Percentiles rank a stretch among this genome's conserved stretches.
These are phyloP conservation scores for Fusarium tricinctum DNA, from an alignment of 2,329 filamentous ascomycete species.

Conservation along the genomic window DNA sequence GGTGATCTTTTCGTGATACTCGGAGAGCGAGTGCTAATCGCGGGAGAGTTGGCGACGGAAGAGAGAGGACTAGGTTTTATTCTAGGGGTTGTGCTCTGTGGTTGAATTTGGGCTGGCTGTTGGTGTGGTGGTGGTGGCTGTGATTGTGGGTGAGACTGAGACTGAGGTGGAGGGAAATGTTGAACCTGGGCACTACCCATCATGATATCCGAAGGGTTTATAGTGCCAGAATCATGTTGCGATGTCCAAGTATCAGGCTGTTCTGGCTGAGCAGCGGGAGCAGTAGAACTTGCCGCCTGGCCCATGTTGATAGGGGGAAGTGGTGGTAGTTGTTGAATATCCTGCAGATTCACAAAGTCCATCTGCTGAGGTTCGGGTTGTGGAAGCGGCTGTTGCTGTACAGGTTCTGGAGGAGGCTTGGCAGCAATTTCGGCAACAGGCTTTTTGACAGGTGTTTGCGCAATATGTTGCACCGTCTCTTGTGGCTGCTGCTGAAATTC, in stretches of 20 bases:
- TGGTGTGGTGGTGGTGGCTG: constrained; percentile 27
- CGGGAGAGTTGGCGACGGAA: constrained; percentile 59
- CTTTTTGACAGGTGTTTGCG: constrained; percentile 37
- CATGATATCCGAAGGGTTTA: constrained; percentile 49
- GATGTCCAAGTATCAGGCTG: constrained; percentile 29
- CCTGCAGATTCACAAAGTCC: constrained; percentile 57
- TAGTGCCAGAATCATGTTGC: constrained; percentile 39
- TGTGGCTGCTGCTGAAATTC: constrained; percentile 28
- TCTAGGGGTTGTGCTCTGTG: constrained; percentile 45
- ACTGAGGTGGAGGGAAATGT: constrained; percentile 22
- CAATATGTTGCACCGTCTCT: constrained; percentile 34
- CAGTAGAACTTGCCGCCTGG: constrained; percentile 38
- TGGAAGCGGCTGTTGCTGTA: constrained; percentile 39
- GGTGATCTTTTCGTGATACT: constrained; percentile 60
- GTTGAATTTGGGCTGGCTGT: constrained; percentile 24
- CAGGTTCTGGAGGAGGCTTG: constrained; percentile 26
- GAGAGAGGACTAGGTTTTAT: constrained; percentile 57
- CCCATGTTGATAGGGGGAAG: constrained; percentile 48
- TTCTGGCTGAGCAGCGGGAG: constrained; percentile 27
- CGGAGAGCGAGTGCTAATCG: constrained; percentile 57
- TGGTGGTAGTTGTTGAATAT: constrained; percentile 54
- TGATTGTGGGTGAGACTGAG: background rate
- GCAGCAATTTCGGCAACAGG: constrained; percentile 25
- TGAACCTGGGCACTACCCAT: constrained; percentile 37
- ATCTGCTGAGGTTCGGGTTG: constrained; percentile 47